Conservation (phyloP, 1,139 yeast genomes). For the Pichia sp. region DNA sequence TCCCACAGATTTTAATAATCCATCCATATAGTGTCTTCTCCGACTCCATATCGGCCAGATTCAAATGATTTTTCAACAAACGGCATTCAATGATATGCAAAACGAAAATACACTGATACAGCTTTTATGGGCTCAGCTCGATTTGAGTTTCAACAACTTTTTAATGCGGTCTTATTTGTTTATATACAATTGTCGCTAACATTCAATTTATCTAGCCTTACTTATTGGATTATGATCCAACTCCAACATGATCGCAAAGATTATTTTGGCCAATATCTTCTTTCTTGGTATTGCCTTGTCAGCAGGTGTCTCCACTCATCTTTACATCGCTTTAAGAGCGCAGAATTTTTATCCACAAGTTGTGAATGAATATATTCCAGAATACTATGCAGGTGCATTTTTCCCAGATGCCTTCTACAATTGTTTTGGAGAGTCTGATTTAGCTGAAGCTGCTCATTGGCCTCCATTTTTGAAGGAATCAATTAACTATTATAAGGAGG, state of each 20-base stretch:
- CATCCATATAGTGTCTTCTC: constrained; percentile 16
- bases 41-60: constrained; percentile 4
- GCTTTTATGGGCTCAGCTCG: no score
- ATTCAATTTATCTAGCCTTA: no score
- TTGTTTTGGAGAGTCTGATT: constrained; percentile 41
- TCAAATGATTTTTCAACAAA: not conserved
- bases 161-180: no score
- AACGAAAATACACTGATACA: no score
- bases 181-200: no score
- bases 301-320: constrained; percentile 32
- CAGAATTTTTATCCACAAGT: constrained; percentile 27
- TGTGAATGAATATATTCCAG: constrained; percentile 14
- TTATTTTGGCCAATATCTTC: no score
- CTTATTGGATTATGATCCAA: no score
- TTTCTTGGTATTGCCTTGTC: no score
- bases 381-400: constrained; percentile 45
- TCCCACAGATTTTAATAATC: constrained; percentile 27
- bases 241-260: no score
- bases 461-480: constrained; percentile 48
- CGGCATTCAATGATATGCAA: no score
- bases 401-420: constrained; percentile 58
- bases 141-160: no score
- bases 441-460: constrained; percentile 59
- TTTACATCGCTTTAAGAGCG: constrained; percentile 35
- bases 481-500: constrained; percentile 32